A percentile compares a stretch with the other conserved stretches of the same genome.
These are phyloP conservation scores for Lachnellula suecica DNA, from an alignment of 2,329 filamentous ascomycete genomes.

Conservation along the genomic window DNA sequence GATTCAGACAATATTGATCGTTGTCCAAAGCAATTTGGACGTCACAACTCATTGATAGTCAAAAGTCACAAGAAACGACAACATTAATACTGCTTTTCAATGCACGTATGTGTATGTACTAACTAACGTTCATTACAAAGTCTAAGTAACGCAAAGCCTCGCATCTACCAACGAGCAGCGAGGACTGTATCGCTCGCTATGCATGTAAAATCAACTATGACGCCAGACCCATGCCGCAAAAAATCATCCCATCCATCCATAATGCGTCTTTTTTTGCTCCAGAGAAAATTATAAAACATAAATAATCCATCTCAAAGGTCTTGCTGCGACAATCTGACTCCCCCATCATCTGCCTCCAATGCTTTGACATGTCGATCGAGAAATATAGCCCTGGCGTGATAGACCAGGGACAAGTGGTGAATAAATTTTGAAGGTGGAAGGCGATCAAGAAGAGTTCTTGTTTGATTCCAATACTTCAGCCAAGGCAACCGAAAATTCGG, in stretches of 20 bases:
- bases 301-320: too few relatives aligned
- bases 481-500: conserved; percentile 49
- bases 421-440: background rate
- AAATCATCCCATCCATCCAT: background rate
- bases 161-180: background rate
- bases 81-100: background rate
- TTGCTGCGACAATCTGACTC: background rate
- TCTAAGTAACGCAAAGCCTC: background rate
- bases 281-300: too few relatives aligned
- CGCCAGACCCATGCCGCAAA: background rate
- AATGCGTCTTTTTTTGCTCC: background rate
- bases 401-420: background rate
- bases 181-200: conserved; percentile 1
- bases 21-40: background rate
- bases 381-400: background rate
- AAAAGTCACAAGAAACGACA: background rate
- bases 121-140: background rate
- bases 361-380: background rate
- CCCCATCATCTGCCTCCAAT: background rate
- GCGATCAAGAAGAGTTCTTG: conserved; percentile 35
- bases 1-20: background rate
- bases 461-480: conserved; percentile 44
- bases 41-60: background rate
- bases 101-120: background rate
- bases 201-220: background rate